These are phyloP conservation scores for Actinomucor elegans DNA, from an alignment of 371 early-diverging fungal genomes.

Conservation along the genomic window DNA sequence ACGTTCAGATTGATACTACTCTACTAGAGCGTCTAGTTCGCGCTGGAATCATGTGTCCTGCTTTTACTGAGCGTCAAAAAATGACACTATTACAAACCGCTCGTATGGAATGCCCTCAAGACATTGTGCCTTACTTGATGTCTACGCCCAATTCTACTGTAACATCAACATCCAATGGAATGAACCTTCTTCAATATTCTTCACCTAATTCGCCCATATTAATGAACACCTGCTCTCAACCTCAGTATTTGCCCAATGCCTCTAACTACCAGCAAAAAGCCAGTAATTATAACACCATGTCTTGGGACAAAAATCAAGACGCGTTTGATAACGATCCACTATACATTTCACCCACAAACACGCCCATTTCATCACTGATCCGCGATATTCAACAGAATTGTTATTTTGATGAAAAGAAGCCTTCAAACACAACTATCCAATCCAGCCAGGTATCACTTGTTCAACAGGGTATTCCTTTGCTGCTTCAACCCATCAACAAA, in stretches of 20 bases:
- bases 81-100: conserved; percentile 57
- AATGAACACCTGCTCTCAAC: no score
- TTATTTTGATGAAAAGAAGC: conserved; percentile 2
- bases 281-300: no score
- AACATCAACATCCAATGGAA: no score
- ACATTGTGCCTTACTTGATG: conserved; percentile 4
- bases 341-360: background rate
- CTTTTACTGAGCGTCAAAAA: conserved; percentile 78
- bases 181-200: no score
- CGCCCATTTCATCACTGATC: conserved; percentile 19
- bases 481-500: conserved; percentile 6
- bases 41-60: conserved; percentile 67
- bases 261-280: no score
- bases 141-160: no score
- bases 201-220: no score
- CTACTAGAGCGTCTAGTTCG: conserved; percentile 62
- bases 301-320: no score
- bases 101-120: conserved; percentile 15
- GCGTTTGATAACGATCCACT: conserved; percentile 2
- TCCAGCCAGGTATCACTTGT: no score
- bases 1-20: conserved; percentile 61
- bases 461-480: conserved; percentile 4
- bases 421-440: background rate
- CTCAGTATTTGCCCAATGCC: no score
- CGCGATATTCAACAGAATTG: conserved; percentile 21